Base-by-base conservation (phyloP, 1,284 basidiomycete genomes). In the Ganoderma meredithae region DNA sequence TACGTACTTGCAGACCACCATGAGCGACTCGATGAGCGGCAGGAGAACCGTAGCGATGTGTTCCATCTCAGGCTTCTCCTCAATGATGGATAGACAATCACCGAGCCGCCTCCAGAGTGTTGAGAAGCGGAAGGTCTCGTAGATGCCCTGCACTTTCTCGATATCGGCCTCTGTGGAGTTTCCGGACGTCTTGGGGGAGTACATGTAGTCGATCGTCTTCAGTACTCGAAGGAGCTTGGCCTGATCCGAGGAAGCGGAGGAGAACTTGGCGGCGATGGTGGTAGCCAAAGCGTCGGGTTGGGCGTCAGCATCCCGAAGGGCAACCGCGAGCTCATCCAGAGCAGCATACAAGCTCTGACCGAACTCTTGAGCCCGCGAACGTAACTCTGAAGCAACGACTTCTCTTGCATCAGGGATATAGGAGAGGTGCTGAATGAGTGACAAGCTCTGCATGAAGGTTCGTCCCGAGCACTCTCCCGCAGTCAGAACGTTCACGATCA, bases 1-100 rank as follows among this genome's bases (percentile, higher is more conserved):
- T 53, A 94, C 94, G 78, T 98, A 95, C 80, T 98, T 98, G 87
- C 95, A 98, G 33, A 99, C 95, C 1, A 99, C 97, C 95, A 99
- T 98, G 71, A 99, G 83, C 0, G 96, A 90, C 80, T 98, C 96
- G 71, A 98, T 97, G 43, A 98, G 84, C 13, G 96, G 97, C 22
- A 98, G 83, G 1, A 98, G 84, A 27, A 97, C 94, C 0, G 95
- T 96, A 1, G 95, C 94, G 62, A 97, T 91, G 76, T 97, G 94
- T 70, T 95, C 94, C 60, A 92, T 90, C 72, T 93, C 90, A 0
- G 90, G 84, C 69, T 91, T 90, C 71, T 91, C 89, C 77, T 96
- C 94, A 65, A 98, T 92, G 62, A 92, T 83, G 0, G 88, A 88
- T 40, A 99, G 84, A 76, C 95, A 97, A 73, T 95, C 92, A 39